phyloP scores from a whole-genome alignment of 805 yeast genomes.

The Nakazawaea anatomiae region DNA sequence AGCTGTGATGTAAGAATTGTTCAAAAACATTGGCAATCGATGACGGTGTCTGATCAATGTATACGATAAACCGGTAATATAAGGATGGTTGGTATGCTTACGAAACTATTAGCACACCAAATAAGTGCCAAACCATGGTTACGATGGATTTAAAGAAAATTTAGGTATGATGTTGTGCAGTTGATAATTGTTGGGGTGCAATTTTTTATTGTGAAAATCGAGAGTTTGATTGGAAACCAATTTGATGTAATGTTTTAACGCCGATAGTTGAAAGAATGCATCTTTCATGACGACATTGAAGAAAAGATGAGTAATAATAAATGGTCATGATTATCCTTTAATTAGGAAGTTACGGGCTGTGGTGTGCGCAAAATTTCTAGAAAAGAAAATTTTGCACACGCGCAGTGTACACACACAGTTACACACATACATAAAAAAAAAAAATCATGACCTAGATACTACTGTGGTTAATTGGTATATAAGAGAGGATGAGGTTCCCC shows the following conservation, averaged over 20 bases:
- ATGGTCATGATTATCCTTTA: slow-evolving; percentile 2
- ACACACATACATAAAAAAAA: background rate
- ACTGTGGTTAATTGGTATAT: background rate
- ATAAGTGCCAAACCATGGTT: too few species aligned
- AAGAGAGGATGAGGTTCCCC: background rate
- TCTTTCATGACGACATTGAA: background rate
- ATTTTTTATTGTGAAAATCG: too few species aligned
- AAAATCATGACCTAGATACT: background rate
- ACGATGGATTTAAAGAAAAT: too few species aligned
- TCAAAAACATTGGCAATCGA: too few species aligned
- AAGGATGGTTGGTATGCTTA: too few species aligned
- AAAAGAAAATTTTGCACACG: too few species aligned
- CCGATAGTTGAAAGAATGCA: background rate
- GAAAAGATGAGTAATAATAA: slow-evolving; percentile 6
- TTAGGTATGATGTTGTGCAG: background rate
- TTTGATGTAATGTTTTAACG: background rate
- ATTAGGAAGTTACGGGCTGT: background rate
- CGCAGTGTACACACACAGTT: too few species aligned
- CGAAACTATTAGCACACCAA: too few species aligned
- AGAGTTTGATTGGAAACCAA: too few species aligned
- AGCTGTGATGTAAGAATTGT: too few species aligned
- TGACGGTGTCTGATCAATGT: too few species aligned
- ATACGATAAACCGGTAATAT: too few species aligned
- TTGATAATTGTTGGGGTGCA: background rate
- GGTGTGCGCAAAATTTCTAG: slow-evolving; percentile 12